These are phyloP conservation scores for Pyrus betulifolia DNA, from an alignment of 306 rosid genomes.

Conservation along the genomic window DNA sequence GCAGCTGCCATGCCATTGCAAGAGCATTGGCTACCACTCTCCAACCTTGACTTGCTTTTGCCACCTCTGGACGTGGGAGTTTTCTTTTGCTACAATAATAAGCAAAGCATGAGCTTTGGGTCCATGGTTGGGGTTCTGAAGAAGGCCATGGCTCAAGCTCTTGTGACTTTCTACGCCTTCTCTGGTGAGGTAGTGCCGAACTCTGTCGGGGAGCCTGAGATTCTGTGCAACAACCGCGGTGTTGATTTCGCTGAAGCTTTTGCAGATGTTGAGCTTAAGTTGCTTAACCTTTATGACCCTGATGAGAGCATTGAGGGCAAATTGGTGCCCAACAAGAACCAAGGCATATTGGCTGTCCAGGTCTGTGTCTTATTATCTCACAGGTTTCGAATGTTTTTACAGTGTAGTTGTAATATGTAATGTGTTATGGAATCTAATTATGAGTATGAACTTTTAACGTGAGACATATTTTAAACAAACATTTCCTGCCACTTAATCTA, in stretches of 20 bases:
- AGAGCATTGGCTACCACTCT: slow-evolving; percentile 65
- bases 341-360: slow-evolving; percentile 69
- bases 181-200: slow-evolving; percentile 56
- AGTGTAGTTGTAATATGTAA: no score
- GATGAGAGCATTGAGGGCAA: slow-evolving; percentile 52
- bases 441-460: no score
- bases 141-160: slow-evolving; percentile 40
- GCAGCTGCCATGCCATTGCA: slow-evolving; percentile 53
- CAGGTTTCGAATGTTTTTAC: no score
- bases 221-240: slow-evolving; percentile 69
- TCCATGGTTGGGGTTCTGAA: slow-evolving; percentile 36
- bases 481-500: no score
- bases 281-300: slow-evolving; percentile 51
- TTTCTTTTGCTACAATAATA: slow-evolving; percentile 55
- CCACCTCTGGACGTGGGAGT: slow-evolving; percentile 57
- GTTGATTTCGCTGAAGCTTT: slow-evolving; percentile 67
- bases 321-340: slow-evolving; percentile 50
- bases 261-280: slow-evolving; percentile 43
- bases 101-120: neutral
- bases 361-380: slow-evolving; percentile 12
- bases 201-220: slow-evolving; percentile 55
- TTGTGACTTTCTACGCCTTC: slow-evolving; percentile 46
- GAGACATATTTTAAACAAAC: no score
- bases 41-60: slow-evolving; percentile 69
- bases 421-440: no score